Base-by-base conservation (phyloP, 2,329 filamentous ascomycete genomes). In the Clarireedia sp. region DNA sequence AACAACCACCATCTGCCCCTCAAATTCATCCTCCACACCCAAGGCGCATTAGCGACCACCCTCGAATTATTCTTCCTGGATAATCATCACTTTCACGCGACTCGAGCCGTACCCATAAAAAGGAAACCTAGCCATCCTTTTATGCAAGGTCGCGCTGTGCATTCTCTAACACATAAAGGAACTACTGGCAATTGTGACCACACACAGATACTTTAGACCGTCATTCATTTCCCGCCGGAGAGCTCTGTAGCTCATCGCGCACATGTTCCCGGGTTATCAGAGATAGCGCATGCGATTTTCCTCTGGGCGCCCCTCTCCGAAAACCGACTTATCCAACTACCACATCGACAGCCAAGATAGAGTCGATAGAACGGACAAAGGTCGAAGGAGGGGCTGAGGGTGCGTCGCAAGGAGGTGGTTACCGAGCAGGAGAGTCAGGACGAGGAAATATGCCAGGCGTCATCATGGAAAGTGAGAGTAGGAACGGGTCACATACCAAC, bases 401-500 rank as follows among this genome's bases (percentile, higher is more conserved):
- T 47, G 59, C 56, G 51, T 45, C 57, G 57, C 60, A 63, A 60
- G 62, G 63, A 59, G 60, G 52, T 54, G 65, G 59, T 56, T 60
- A 60, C 60, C 48, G 45, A 58, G 60, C 60, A 59, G 62, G 60
- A 44, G 56, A 58, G 48, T 47, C 55, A 36, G 55, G 57, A 41
- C 54, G 50, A 57, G 62, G 60, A 64, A 70, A 59, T 65, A 80
- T 80, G 78, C 77, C 78, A 60, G 76, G 77, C 64, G 72, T 79
- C 72, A 76, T 73, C 63, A 81, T 80, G 78, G 78, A 81, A 62
- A 75, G 76, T 71, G 77, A 76, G 69, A 72, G 70, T 66, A 74
- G 75, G 66, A 78, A 78, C 66, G 76, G 77, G 62, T 71, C 73
- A 65, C 77, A 74, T 67, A 77, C 75, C 63, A 78, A 82, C 66